phyloP scores from a whole-genome alignment of 2,329 filamentous ascomycete species.

The Botrytis medusae region DNA sequence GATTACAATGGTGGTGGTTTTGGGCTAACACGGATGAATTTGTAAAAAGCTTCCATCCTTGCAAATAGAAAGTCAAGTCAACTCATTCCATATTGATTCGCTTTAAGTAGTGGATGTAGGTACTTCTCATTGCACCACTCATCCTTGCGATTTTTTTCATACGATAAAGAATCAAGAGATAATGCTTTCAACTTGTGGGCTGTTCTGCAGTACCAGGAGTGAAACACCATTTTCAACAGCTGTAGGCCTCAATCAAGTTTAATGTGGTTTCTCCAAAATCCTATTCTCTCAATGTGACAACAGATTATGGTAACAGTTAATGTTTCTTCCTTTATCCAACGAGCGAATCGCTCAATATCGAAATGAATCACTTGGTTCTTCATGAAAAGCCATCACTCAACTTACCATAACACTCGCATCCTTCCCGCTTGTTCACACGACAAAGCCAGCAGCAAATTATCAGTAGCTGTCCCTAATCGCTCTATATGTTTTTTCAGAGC shows the following conservation, averaged over 20 bases:
- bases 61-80: neutral
- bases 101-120: neutral
- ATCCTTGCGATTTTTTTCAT: neutral
- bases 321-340: neutral
- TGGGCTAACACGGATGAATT: neutral
- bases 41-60: neutral
- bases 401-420: neutral
- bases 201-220: neutral
- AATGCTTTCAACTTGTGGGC: neutral
- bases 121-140: neutral
- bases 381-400: neutral
- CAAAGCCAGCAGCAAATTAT: neutral
- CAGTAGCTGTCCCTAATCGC: neutral
- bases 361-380: neutral
- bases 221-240: neutral
- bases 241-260: neutral
- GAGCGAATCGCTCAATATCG: neutral
- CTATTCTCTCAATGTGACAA: neutral
- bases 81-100: neutral
- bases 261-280: neutral
- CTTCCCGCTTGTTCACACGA: neutral
- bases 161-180: neutral
- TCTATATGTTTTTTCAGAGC: neutral
- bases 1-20: neutral
- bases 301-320: neutral